Base-by-base conservation (phyloP, 768 basidiomycete species). In the Krasilnikovozyma curviuscula region DNA sequence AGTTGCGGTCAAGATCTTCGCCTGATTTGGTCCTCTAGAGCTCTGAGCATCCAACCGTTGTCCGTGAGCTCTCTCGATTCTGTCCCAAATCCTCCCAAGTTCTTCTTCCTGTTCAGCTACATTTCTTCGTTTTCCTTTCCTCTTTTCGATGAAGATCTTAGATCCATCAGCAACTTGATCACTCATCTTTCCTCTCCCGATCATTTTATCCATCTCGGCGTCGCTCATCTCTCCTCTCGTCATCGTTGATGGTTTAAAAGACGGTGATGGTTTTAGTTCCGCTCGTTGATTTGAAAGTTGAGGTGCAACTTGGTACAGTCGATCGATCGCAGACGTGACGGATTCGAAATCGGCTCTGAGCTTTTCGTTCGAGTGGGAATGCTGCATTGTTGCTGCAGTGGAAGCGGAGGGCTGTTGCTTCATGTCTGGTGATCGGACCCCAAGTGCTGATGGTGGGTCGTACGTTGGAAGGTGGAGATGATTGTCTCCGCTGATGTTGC, bases 231-330 rank as follows among this genome's bases (percentile, higher is more conserved):
- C 81, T 23, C 74, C 67, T 5, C 71, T 71, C 57, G 28, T 33
- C 19, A 35, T 43, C 50, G 33, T 79, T 78, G 38, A n/a, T n/a
- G n/a, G n/a, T n/a, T n/a, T n/a, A n/a, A n/a, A n/a, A n/a, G n/a
- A n/a, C n/a, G n/a, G n/a, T n/a, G n/a, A n/a, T n/a, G n/a, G n/a
- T n/a, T n/a, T n/a, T n/a, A 91, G 73, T 61, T 89, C 88, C n/a
- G 83, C 85, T 1, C 93, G 76, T 63, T 98, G 91, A 60, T 89
- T 80, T 50, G 80, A 75, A 34, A 95, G 65, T 61, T 91, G 88
- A 1, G 91, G 89, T 0, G 85, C 77, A 27, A 79, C 81, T 7
- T 73, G 63, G 62, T 93, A 84, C 10, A 95, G 67, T 31, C 86
- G 70, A 61, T 91, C 88, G 57, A 98, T 89, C 27, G 93, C 88